These are phyloP conservation scores for Gaeumannomyces sp. DNA, from an alignment of 2,329 filamentous ascomycete genomes.

Conservation along the genomic window DNA sequence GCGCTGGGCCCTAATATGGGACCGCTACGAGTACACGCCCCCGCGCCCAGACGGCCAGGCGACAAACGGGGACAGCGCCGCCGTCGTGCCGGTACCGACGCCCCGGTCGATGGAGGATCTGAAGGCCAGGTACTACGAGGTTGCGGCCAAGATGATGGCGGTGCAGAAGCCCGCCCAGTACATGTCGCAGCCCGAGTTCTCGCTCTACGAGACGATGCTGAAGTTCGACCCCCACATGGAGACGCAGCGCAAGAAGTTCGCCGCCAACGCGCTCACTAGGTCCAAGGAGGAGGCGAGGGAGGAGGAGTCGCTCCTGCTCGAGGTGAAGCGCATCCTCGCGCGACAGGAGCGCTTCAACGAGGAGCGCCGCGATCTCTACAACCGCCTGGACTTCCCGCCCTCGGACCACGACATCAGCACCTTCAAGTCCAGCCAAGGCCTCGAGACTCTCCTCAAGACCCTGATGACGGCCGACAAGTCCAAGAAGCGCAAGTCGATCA, in stretches of 20 bases:
- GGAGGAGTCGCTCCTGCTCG: constrained; percentile 81
- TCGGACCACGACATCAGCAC: constrained; percentile 63
- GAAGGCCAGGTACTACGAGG: constrained; percentile 83
- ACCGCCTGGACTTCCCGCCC: constrained; percentile 75
- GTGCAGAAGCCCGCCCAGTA: constrained; percentile 72
- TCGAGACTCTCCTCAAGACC: constrained; percentile 75
- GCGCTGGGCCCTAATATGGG: constrained; percentile 86
- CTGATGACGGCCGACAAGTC: constrained; percentile 78
- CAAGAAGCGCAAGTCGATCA: constrained; percentile 76
- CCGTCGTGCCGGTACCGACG: constrained; percentile 46
- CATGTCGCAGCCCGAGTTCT: constrained; percentile 84
- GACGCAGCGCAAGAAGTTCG: constrained; percentile 74
- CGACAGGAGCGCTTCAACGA: constrained; percentile 81
- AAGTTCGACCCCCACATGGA: constrained; percentile 82
- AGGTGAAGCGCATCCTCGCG: constrained; percentile 86
- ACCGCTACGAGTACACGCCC: constrained; percentile 71
- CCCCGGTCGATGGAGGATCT: constrained; percentile 77
- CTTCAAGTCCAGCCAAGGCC: constrained; percentile 75
- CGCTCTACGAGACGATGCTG: constrained; percentile 74
- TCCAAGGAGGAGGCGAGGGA: constrained; percentile 85
- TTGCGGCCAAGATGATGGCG: constrained; percentile 77
- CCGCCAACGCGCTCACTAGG: constrained; percentile 69
- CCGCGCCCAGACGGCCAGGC: constrained; percentile 28
- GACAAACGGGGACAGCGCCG: constrained; percentile 41
- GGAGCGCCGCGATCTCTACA: constrained; percentile 81